phyloP scores from a whole-genome alignment of 345 rosid genomes.

The Gossypium stocksii region DNA sequence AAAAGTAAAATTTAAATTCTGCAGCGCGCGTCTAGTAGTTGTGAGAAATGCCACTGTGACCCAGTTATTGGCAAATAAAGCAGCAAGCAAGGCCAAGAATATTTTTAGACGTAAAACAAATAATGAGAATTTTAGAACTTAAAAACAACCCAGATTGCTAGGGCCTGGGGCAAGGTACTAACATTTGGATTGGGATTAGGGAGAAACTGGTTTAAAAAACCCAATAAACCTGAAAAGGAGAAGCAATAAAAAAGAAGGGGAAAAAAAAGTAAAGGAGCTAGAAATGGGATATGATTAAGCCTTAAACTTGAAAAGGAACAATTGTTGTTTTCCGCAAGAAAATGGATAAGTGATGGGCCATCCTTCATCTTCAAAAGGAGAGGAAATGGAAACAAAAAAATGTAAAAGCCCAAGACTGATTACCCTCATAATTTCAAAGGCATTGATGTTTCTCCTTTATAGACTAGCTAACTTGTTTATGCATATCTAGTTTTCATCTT shows the following conservation, averaged over 20 bases:
- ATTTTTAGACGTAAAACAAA: background rate
- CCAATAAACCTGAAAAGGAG: background rate
- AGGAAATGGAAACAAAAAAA: no score
- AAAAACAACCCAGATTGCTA: background rate
- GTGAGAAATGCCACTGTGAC: background rate
- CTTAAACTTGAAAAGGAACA: background rate
- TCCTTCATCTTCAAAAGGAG: no score
- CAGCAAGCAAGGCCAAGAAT: background rate
- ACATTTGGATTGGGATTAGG: background rate
- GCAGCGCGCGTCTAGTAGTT: background rate
- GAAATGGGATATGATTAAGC: constrained; percentile 12
- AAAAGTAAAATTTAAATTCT: background rate
- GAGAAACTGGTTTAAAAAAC: background rate
- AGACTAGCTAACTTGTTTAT: no score
- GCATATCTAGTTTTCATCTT: no score
- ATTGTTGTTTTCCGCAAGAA: no score
- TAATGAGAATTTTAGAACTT: background rate
- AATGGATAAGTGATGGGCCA: no score
- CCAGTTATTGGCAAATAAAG: background rate
- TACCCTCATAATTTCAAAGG: no score
- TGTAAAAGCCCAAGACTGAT: no score
- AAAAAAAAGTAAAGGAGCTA: background rate
- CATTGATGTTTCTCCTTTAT: no score
- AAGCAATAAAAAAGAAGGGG: background rate
- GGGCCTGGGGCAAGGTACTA: background rate